Evolutionary conservation across 2,329 filamentous ascomycete species (phyloP).

Genomic region (Fusarium tuaranense): DNA sequence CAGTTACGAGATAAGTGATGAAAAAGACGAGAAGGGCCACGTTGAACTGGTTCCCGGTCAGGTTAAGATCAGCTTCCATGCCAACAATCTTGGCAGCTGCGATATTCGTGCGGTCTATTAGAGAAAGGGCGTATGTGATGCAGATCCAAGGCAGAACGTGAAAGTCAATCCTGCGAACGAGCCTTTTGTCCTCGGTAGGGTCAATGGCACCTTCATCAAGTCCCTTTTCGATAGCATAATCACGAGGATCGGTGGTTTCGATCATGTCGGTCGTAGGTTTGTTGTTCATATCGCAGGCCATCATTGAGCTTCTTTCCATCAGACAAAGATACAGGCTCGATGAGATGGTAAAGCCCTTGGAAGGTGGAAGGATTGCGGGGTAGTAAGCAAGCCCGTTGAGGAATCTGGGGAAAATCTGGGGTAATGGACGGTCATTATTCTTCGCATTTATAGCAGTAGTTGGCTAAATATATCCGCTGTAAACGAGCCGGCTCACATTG

Average conservation of each 20-base stretch:
- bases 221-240: neutral
- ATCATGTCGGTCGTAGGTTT: neutral
- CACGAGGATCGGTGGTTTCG: neutral
- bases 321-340: neutral
- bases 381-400: neutral
- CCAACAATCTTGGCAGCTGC: slow-evolving; percentile 14
- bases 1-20: slow-evolving; percentile 8
- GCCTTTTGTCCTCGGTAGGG: neutral
- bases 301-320: neutral
- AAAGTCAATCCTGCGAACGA: neutral
- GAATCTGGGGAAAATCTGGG: neutral
- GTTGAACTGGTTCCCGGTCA: neutral
- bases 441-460: neutral
- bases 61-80: neutral
- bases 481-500: neutral
- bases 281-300: neutral
- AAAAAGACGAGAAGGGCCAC: slow-evolving; percentile 11
- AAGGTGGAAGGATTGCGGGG: neutral
- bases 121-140: slow-evolving; percentile 1
- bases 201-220: neutral
- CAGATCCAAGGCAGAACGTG: slow-evolving; percentile 1
- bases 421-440: neutral
- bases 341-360: neutral
- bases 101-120: slow-evolving; percentile 17
- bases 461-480: no score